Evolutionary conservation across 2,329 filamentous ascomycete species (phyloP).

Genomic region (Trichophyton simii): DNA sequence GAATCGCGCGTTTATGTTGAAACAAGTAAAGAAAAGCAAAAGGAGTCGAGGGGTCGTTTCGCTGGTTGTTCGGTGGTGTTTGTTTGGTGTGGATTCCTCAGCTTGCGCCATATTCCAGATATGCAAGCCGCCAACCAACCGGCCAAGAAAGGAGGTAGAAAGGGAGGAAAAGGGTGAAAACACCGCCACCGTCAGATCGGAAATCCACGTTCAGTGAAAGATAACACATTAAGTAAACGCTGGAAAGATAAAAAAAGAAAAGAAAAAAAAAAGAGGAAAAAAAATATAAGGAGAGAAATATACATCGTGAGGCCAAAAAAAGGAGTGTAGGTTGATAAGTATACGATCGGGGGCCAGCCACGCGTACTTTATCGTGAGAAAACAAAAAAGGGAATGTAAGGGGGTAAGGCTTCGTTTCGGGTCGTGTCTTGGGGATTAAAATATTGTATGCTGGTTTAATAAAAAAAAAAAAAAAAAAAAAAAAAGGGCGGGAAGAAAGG

Average conservation of each 20-base stretch:
- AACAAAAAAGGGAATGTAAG: neutral
- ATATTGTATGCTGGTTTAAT: neutral
- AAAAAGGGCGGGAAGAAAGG: neutral
- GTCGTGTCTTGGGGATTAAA: constrained; percentile 1
- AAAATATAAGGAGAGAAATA: constrained; percentile 2
- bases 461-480: neutral
- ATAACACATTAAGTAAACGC: neutral
- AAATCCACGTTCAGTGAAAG: neutral
- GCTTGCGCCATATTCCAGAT: constrained; percentile 2
- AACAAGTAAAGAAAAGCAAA: neutral
- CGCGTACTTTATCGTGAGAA: neutral
- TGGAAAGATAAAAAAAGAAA: constrained; percentile 5
- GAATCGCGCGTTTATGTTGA: too few species aligned
- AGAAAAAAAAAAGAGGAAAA: neutral
- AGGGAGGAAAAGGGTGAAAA: neutral
- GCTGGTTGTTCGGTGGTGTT: neutral
- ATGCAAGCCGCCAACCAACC: constrained; percentile 2
- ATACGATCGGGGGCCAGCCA: neutral
- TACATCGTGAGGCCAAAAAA: neutral
- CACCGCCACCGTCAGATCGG: neutral
- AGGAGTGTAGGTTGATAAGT: constrained; percentile 8
- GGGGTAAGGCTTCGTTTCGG: neutral
- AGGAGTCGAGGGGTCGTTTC: neutral
- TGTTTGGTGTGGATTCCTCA: neutral
- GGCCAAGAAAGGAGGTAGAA: neutral